Percentiles rank a stretch among this genome's conserved stretches.
Conservation (phyloP, 176 grass and related monocot species). For the Aegilops sharonensis region DNA sequence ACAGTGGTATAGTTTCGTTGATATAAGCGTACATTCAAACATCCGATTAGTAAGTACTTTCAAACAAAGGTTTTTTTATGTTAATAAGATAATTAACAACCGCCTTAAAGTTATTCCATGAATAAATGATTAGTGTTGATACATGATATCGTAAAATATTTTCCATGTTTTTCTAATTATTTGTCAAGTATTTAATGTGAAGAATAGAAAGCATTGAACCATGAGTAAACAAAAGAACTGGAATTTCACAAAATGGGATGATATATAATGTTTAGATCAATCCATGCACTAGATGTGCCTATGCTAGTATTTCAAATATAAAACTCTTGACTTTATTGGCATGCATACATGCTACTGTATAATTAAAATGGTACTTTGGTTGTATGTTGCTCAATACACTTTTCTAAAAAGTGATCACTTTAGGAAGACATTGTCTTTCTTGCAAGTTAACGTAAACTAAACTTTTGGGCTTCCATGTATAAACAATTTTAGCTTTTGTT, state of each 20-base stretch:
- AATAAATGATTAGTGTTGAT: neutral
- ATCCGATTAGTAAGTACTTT: neutral
- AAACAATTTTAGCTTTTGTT: neutral
- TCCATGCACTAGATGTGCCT: neutral
- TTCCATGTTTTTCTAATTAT: neutral
- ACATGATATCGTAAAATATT: neutral
- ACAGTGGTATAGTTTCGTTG: neutral
- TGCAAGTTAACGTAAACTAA: neutral
- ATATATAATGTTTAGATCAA: neutral
- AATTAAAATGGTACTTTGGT: neutral
- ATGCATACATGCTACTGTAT: neutral
- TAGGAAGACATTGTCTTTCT: neutral
- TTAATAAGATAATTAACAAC: neutral
- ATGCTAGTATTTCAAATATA: neutral
- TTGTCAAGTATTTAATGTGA: neutral
- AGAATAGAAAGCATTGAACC: neutral
- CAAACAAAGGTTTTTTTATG: neutral
- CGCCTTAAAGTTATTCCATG: neutral
- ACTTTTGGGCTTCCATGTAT: neutral
- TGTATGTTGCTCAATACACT: neutral
- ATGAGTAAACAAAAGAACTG: neutral
- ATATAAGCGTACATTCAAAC: neutral
- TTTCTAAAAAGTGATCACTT: neutral
- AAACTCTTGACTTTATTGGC: neutral
- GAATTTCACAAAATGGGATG: neutral